phyloP scores from a whole-genome alignment of 805 yeast genomes.

The Yueomyces sp. region DNA sequence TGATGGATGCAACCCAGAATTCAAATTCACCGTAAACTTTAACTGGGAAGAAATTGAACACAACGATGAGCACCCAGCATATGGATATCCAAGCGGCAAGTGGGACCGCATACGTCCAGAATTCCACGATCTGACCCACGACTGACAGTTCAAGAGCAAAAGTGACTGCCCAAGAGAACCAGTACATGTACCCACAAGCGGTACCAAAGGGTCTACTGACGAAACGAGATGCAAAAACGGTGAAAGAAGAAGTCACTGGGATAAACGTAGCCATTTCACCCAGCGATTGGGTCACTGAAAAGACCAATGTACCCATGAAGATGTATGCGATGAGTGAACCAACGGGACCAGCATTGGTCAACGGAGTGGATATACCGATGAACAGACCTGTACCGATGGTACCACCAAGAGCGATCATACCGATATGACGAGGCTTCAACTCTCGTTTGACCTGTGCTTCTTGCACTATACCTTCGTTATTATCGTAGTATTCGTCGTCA shows the following conservation, averaged over 20 bases:
- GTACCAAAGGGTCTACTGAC: slow-evolving; percentile 54
- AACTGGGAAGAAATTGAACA: slow-evolving; percentile 39
- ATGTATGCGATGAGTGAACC: slow-evolving; percentile 45
- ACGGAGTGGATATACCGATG: slow-evolving; percentile 45
- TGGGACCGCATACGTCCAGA: slow-evolving; percentile 43
- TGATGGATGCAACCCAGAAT: slow-evolving; percentile 42
- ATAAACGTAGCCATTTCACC: slow-evolving; percentile 69
- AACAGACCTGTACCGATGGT: slow-evolving; percentile 63
- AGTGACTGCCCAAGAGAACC: slow-evolving; percentile 64
- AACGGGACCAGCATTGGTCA: slow-evolving; percentile 50
- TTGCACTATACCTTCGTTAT: slow-evolving; percentile 21
- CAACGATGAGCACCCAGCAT: slow-evolving; percentile 33
- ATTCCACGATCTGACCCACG: slow-evolving; percentile 39
- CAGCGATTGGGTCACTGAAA: slow-evolving; percentile 47
- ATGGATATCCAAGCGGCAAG: slow-evolving; percentile 50
- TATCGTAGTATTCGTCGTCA: slow-evolving; percentile 9
- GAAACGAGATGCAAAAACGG: slow-evolving; percentile 50
- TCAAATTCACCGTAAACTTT: slow-evolving; percentile 43
- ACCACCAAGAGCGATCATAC: slow-evolving; percentile 65
- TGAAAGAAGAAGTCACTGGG: slow-evolving; percentile 50
- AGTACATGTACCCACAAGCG: slow-evolving; percentile 56
- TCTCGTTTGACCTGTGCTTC: slow-evolving; percentile 39
- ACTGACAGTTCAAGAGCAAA: slow-evolving; percentile 49
- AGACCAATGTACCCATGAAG: slow-evolving; percentile 50
- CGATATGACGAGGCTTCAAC: slow-evolving; percentile 48